These are phyloP conservation scores for Lactarius sanguifluus DNA, from an alignment of 768 basidiomycete species.

Conservation along the genomic window DNA sequence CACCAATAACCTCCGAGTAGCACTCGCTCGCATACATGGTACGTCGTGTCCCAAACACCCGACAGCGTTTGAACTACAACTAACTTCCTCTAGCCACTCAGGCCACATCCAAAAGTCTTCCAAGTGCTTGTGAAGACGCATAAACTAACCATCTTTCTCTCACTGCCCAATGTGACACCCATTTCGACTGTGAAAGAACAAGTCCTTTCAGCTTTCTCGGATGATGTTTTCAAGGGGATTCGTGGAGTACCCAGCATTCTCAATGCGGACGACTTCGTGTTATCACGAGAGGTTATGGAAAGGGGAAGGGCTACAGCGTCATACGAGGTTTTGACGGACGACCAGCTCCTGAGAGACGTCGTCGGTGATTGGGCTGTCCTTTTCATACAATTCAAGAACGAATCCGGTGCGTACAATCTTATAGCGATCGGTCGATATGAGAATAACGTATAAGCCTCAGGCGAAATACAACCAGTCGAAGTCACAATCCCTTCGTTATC, in stretches of 20 bases:
- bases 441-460: constrained; percentile 33
- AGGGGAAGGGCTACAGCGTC: constrained; percentile 48
- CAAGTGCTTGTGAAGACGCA: constrained; percentile 73
- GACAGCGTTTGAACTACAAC: neutral
- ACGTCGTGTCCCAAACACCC: neutral
- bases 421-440: neutral
- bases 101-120: constrained; percentile 59
- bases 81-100: constrained; percentile 45
- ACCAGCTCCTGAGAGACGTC: constrained; percentile 48
- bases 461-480: constrained; percentile 57
- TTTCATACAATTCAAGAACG: constrained; percentile 66
- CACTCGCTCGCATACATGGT: constrained; percentile 20
- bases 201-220: constrained; percentile 57
- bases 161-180: constrained; percentile 52
- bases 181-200: constrained; percentile 63
- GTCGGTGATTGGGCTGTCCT: constrained; percentile 66
- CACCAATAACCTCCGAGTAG: neutral
- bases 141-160: constrained; percentile 63
- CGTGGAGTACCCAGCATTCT: constrained; percentile 39
- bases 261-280: constrained; percentile 56
- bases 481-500: constrained; percentile 56
- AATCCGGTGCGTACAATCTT: constrained; percentile 51
- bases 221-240: constrained; percentile 43
- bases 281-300: constrained; percentile 55
- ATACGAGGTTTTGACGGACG: constrained; percentile 54